Base-by-base conservation (phyloP, 768 basidiomycete genomes). In the Lyophyllum semitale region DNA sequence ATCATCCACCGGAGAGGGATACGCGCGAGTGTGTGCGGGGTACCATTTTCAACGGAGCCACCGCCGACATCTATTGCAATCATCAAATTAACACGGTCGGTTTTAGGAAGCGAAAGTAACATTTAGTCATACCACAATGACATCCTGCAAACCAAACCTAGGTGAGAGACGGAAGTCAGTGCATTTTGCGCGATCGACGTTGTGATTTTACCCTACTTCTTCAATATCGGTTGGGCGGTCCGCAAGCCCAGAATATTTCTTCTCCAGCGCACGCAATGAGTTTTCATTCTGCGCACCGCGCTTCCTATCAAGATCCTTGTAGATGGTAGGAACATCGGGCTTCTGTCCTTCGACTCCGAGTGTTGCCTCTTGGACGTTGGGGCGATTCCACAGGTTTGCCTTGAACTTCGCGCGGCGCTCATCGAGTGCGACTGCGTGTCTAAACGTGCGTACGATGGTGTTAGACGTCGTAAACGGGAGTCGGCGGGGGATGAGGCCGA, bases 351-450 rank as follows among this genome's bases (percentile, higher is more conserved):
- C 56, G 20, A 68, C 59, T 17, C 66, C 63, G 38, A 73, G 67
- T 20, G 66, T 63, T 43, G 69, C 56, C 47, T 75, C 74, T n/a
- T 68, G 53, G 27, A 51, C 54, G 37, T 46, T 58, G n/a, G 67
- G 66, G 8, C 67, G 57, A 52, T 74, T 70, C 69, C 70, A 74
- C 3, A 70, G 43, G 50, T 74, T 74, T 2, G 71, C 71, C 49
- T 78, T 76, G 59, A 81, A 82, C 61, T 77, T 78, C 38, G 76
- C 75, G 0, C 80, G 73, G 5, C 70, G 74, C 44, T 82, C 81
- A 42, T 82, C 79, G 12, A 84, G 74, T 15, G 80, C 63, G 22
- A 82, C 59, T 0, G 80, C 80, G 15, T 84, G 82, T 8, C 82
- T 71, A 61, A 82, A 78, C 25, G 74, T 68, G 11, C 70, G 68